Evolutionary conservation across 2,329 filamentous ascomycete species (phyloP), one percentile per base, ranked within the genome.

Genomic region (Clarireedia monteithiana): DNA sequence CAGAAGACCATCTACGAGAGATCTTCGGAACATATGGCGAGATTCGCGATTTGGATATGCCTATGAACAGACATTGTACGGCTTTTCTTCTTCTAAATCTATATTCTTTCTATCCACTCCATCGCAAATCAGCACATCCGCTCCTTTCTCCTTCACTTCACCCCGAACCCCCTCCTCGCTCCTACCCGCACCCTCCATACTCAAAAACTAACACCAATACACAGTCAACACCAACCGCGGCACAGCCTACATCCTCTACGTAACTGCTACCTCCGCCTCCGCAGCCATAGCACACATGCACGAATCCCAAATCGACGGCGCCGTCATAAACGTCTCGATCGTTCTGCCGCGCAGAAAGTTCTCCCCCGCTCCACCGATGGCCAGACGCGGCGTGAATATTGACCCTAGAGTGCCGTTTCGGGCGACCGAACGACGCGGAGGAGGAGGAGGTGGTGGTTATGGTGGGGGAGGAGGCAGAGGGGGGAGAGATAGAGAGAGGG

Each of bases 241-340:
- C 48, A 95, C 90, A 27, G 94, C 92, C 34, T 97, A 96, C 70
- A 91, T 97, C 60, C 78, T 96, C 44, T 99, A 87, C 72, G 77
- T 83, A 53, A 79, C 86, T 62, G 82, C 91, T 61, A 77, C 81
- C 50, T 87, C 92, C 61, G 92, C 94, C 24, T 90, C 96, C 72
- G 78, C 84, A 14, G 94, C 94, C 27, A 95, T 96, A 64, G 84
- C 91, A 17, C 89, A 95, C 69, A 97, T 99, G 94, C 94, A 99
- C 71, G 94, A 99, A 74, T 90, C 89, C n/a, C 89, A 95, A 68
- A 66, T 70, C 38, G 68, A 70, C 51, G 68, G 68, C 30, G 63
- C 67, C 4, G 52, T 66, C 5, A 69, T 70, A 55, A 70, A 67
- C 52, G 68, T 70, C 15, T 70, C 68, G 27, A 69, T 69, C 38